Percentiles rank a stretch among this genome's conserved stretches.
Evolutionary conservation across 2,329 filamentous ascomycete species (phyloP).

Genomic region (Aspergillus glaucus): DNA sequence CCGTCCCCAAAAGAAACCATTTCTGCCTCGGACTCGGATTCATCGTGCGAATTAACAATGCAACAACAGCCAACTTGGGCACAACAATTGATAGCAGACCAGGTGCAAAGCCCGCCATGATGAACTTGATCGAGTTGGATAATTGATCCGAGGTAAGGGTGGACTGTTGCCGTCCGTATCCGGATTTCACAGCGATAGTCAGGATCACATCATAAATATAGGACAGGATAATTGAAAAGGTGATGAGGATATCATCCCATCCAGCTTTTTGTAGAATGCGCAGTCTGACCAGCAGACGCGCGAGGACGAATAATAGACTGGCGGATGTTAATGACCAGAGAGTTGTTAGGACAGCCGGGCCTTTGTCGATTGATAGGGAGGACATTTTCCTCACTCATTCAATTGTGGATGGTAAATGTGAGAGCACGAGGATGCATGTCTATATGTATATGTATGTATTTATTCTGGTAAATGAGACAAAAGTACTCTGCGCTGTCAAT

Average conservation of each 20-base stretch:
- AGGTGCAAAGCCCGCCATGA: background rate
- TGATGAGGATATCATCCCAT: background rate
- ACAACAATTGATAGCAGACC: background rate
- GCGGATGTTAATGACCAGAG: background rate
- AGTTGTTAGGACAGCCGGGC: background rate
- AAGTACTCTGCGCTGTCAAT: too few species aligned
- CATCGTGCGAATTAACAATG: background rate
- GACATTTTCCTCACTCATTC: background rate
- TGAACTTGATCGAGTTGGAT: background rate
- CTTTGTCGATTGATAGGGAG: background rate
- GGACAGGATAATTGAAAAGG: background rate
- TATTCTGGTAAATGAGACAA: too few species aligned
- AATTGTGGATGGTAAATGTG: background rate
- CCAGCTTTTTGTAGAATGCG: background rate
- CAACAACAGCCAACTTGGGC: background rate
- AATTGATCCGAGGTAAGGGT: background rate
- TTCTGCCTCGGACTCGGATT: background rate
- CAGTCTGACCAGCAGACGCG: background rate
- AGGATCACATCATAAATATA: background rate
- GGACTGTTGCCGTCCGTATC: background rate
- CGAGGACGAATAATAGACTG: background rate
- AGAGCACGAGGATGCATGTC: background rate
- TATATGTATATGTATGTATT: too few species aligned
- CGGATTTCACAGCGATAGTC: background rate
- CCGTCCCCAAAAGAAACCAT: background rate